A percentile compares a stretch with the other conserved stretches of the same genome.
phyloP scores from a whole-genome alignment of 1,139 yeast species.

The Pneumocystis wakefieldiae region DNA sequence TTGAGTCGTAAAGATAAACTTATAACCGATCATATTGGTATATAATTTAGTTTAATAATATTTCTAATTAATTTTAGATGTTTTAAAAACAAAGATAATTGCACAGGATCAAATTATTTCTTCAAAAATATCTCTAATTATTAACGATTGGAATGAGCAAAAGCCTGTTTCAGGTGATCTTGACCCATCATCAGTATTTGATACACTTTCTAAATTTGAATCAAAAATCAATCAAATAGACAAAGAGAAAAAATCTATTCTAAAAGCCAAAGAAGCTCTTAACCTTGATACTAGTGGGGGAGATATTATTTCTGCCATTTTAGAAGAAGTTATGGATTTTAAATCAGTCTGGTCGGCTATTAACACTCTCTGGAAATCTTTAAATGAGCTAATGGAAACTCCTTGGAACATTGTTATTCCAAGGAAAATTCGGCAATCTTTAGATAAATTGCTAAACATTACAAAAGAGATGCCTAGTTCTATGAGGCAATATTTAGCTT shows the following conservation, averaged over 20 bases:
- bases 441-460: slow-evolving; percentile 37
- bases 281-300: slow-evolving; percentile 26
- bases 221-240: slow-evolving; percentile 19
- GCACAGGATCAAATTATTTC: slow-evolving; percentile 25
- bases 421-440: slow-evolving; percentile 32
- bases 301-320: slow-evolving; percentile 24
- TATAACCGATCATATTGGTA: slow-evolving; percentile 14
- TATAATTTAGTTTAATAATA: neutral
- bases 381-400: slow-evolving; percentile 31
- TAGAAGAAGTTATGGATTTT: slow-evolving; percentile 44
- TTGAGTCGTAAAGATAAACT: slow-evolving; percentile 25
- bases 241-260: slow-evolving; percentile 22
- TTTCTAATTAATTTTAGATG: slow-evolving; percentile 6
- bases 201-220: slow-evolving; percentile 33
- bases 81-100: slow-evolving; percentile 11
- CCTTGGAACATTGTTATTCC: slow-evolving; percentile 42
- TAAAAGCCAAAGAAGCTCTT: slow-evolving; percentile 32
- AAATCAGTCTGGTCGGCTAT: slow-evolving; percentile 54
- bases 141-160: slow-evolving; percentile 35
- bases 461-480: slow-evolving; percentile 43
- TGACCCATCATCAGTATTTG: slow-evolving; percentile 39
- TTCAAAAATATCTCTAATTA: slow-evolving; percentile 28
- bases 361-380: slow-evolving; percentile 38
- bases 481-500: slow-evolving; percentile 56
- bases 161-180: slow-evolving; percentile 36